Percentiles rank a stretch among this genome's conserved stretches.
Evolutionary conservation across 2,329 filamentous ascomycete species (phyloP).

Genomic region (Beauveria scarabaeidicola): DNA sequence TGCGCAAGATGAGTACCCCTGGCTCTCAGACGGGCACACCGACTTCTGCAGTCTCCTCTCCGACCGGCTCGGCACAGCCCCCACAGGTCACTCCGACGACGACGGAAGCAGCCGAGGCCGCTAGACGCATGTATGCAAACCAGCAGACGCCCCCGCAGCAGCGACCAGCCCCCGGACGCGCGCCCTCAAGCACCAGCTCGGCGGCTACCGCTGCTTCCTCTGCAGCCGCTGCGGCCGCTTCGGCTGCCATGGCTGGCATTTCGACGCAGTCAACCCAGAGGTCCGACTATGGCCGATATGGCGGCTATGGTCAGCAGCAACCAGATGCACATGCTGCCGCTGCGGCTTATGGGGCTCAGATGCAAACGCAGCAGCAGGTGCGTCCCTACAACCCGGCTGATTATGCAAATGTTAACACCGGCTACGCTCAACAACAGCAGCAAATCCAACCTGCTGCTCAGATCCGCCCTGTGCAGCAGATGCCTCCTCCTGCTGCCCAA

Average conservation of each 20-base stretch:
- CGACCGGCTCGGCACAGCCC: slow-evolving; percentile 13
- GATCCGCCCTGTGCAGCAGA: slow-evolving; percentile 28
- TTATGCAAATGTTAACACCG: slow-evolving; percentile 54
- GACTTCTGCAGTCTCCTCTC: slow-evolving; percentile 17
- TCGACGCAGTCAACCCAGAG: slow-evolving; percentile 28
- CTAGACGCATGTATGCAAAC: slow-evolving; percentile 52
- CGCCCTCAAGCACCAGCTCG: slow-evolving; percentile 37
- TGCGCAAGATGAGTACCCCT: slow-evolving; percentile 47
- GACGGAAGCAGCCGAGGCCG: slow-evolving; percentile 52
- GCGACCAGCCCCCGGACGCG: slow-evolving; percentile 35
- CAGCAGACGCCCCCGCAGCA: slow-evolving; percentile 37
- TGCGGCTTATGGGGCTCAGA: slow-evolving; percentile 22
- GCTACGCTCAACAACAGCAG: slow-evolving; percentile 34
- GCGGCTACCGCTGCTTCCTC: not conserved
- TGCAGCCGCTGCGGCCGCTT: slow-evolving; percentile 42
- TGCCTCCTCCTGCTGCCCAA: slow-evolving; percentile 15
- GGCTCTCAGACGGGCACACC: slow-evolving; percentile 32
- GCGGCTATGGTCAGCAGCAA: slow-evolving; percentile 27
- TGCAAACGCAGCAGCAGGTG: slow-evolving; percentile 16
- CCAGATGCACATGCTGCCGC: slow-evolving; percentile 27
- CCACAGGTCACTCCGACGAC: slow-evolving; percentile 18
- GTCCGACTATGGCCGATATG: slow-evolving; percentile 28
- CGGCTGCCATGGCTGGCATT: slow-evolving; percentile 49
- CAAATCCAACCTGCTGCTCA: slow-evolving; percentile 27
- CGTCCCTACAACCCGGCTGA: slow-evolving; percentile 54